Conservation (phyloP, 805 yeast genomes). For the Yarrowia hollandica region DNA sequence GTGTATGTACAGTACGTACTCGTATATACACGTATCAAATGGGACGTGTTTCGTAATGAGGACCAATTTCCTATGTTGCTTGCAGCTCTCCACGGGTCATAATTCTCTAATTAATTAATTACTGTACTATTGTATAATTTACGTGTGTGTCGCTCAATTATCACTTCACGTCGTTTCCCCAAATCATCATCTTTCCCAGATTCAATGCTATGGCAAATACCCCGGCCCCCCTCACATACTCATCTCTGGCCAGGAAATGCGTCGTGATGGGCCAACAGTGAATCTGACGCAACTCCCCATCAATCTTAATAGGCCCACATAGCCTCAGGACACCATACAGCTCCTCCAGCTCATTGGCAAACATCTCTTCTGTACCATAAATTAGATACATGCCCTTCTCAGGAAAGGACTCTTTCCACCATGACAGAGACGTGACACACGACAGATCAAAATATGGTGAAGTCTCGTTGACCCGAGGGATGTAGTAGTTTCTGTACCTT, state of each 20-base stretch:
- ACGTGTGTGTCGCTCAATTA: too few species aligned
- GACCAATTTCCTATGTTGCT: too few species aligned
- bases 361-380: conserved; percentile 49
- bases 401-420: conserved; percentile 50
- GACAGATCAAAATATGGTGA: conserved; percentile 31
- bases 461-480: neutral
- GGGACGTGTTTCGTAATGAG: too few species aligned
- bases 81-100: too few species aligned
- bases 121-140: conserved; percentile 1
- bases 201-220: conserved; percentile 17
- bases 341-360: conserved; percentile 44
- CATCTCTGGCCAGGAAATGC: conserved; percentile 11
- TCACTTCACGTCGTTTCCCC: conserved; percentile 5
- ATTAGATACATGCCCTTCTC: conserved; percentile 45
- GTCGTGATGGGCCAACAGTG: conserved; percentile 52
- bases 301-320: conserved; percentile 42
- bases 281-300: conserved; percentile 41
- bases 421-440: conserved; percentile 29
- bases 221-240: conserved; percentile 9
- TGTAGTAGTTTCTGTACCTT: conserved; percentile 3
- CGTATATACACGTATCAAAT: too few species aligned
- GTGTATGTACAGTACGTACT: too few species aligned
- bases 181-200: conserved; percentile 19
- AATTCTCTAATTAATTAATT: too few species aligned
- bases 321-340: conserved; percentile 38